phyloP scores from a whole-genome alignment of 192 early-diverging fungal species.

The Linnemannia elongata region DNA sequence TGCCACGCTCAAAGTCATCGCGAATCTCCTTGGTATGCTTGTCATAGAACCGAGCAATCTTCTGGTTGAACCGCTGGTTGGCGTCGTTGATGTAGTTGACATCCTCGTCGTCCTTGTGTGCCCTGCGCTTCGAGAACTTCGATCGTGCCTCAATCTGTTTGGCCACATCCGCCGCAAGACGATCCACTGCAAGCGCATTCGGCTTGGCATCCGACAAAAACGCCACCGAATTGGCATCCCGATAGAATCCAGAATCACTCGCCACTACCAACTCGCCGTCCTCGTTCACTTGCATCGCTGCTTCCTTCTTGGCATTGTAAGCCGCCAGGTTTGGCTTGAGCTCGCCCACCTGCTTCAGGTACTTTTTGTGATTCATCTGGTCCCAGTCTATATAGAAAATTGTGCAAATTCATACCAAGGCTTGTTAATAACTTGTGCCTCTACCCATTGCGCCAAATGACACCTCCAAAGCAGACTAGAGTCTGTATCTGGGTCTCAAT shows the following conservation, averaged over 20 bases:
- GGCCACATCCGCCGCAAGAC: slow-evolving; percentile 76
- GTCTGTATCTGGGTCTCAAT: not conserved
- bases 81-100: slow-evolving; percentile 97
- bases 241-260: slow-evolving; percentile 66
- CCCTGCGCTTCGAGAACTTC: slow-evolving; percentile 73
- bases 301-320: slow-evolving; percentile 78
- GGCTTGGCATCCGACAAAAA: slow-evolving; percentile 75
- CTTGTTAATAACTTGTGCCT: not conserved
- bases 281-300: slow-evolving; percentile 54
- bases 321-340: slow-evolving; percentile 87
- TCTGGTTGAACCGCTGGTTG: slow-evolving; percentile 96
- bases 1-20: slow-evolving; percentile 89
- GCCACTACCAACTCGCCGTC: slow-evolving; percentile 56
- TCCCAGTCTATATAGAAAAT: slow-evolving; percentile 70
- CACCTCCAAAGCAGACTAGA: too few species aligned
- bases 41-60: slow-evolving; percentile 95
- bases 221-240: slow-evolving; percentile 77
- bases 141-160: slow-evolving; percentile 80
- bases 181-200: slow-evolving; percentile 73
- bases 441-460: too few species aligned
- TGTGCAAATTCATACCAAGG: not conserved
- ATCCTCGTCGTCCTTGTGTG: slow-evolving; percentile 86
- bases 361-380: slow-evolving; percentile 91
- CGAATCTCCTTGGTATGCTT: slow-evolving; percentile 95
- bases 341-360: slow-evolving; percentile 80